Percentiles rank a stretch among this genome's conserved stretches.
These are phyloP conservation scores for Senecio squalidus DNA, from an alignment of 140 eudicot genomes.

Conservation along the genomic window DNA sequence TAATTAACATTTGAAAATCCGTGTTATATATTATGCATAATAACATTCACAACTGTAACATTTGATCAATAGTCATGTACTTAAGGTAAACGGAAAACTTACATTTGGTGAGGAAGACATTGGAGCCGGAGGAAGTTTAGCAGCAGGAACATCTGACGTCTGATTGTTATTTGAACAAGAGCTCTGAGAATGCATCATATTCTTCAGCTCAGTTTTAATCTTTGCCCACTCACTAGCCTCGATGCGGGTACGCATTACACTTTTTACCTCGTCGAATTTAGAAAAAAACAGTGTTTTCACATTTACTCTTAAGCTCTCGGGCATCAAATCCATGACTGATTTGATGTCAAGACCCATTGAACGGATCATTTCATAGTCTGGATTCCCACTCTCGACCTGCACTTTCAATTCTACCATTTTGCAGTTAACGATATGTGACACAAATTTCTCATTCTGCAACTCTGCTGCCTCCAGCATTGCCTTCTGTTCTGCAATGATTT, in stretches of 20 bases:
- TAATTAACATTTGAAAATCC: too few species aligned
- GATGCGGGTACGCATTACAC: background rate
- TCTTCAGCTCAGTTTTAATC: background rate
- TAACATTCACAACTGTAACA: too few species aligned
- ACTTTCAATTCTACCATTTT: background rate
- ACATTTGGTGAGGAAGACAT: background rate
- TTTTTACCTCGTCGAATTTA: background rate
- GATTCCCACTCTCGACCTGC: conserved; percentile 3
- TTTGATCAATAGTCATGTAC: too few species aligned
- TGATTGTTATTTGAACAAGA: background rate
- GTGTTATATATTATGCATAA: too few species aligned
- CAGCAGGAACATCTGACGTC: background rate
- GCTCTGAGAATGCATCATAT: background rate
- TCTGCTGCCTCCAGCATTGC: background rate
- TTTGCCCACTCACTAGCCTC: background rate
- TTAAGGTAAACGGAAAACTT: background rate
- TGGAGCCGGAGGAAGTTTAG: background rate
- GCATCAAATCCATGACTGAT: background rate
- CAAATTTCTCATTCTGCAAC: background rate
- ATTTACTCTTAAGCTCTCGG: background rate
- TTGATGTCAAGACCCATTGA: background rate
- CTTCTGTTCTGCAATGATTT: background rate
- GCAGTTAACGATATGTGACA: background rate
- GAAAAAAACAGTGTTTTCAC: background rate
- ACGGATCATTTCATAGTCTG: background rate